These are phyloP conservation scores for Solanum verrucosum DNA, from an alignment of 257 asterid genomes.

Conservation along the genomic window DNA sequence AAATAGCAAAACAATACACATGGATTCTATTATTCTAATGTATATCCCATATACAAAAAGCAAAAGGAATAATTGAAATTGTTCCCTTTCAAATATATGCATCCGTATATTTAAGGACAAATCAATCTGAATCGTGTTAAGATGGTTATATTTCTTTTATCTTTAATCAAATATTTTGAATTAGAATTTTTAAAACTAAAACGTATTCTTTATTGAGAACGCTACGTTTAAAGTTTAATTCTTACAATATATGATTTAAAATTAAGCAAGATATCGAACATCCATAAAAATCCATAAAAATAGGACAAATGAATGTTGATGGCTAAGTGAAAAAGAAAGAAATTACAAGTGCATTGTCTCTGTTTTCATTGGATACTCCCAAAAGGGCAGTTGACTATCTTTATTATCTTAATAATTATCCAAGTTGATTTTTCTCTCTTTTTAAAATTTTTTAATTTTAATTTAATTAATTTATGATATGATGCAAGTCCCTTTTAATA, in stretches of 20 bases:
- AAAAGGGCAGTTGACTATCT: not conserved
- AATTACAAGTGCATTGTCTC: not conserved
- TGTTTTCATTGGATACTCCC: not conserved
- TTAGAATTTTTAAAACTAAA: accelerated
- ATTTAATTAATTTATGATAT: not conserved
- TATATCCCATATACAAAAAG: not conserved
- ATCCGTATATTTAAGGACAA: not conserved
- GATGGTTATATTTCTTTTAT: not conserved
- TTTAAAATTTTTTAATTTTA: not conserved
- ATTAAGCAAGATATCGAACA: not conserved
- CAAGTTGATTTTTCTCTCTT: not conserved
- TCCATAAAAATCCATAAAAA: not conserved
- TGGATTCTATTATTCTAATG: not conserved
- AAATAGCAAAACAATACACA: not conserved
- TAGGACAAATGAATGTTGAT: not conserved
- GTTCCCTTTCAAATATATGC: not conserved
- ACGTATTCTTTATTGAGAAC: accelerated
- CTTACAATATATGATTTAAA: not conserved
- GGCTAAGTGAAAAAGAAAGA: not conserved
- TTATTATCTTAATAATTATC: not conserved
- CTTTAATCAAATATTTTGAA: accelerated
- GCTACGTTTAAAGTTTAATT: not conserved
- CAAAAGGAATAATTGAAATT: not conserved
- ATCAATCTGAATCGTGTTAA: not conserved
- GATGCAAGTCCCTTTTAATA: not conserved